Conservation (phyloP, 2,329 filamentous ascomycete species). For the Curvularia hawaiiensis region DNA sequence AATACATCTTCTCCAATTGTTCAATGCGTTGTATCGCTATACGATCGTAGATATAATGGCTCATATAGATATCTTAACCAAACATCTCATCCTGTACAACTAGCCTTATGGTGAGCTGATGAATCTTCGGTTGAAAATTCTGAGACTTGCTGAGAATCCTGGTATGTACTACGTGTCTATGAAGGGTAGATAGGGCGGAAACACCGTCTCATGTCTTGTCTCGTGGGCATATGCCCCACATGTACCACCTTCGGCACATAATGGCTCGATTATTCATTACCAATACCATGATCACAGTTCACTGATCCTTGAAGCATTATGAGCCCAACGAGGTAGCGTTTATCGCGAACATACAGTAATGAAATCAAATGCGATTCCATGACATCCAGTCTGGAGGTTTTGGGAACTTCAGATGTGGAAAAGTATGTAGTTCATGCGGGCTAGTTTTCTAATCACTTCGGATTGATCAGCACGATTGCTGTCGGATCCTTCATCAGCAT, state of each 20-base stretch:
- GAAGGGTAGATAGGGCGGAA: background rate
- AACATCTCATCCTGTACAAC: background rate
- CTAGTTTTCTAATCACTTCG: background rate
- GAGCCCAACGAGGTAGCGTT: no score
- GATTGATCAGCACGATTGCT: background rate
- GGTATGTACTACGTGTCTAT: background rate
- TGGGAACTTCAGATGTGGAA: background rate
- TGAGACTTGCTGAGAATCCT: background rate
- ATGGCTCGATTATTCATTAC: background rate
- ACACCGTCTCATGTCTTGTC: background rate
- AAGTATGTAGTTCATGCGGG: no score
- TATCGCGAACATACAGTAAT: background rate
- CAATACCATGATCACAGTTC: background rate
- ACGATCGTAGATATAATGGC: background rate
- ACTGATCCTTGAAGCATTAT: background rate
- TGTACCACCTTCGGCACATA: background rate
- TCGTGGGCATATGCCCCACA: background rate
- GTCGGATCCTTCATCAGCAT: background rate
- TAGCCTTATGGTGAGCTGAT: background rate
- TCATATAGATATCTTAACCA: background rate
- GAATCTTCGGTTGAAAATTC: background rate
- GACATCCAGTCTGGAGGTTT: background rate
- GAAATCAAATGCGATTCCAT: background rate
- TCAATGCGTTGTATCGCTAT: background rate
- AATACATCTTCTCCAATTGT: background rate